These are phyloP conservation scores for Monosporascus sp. DNA, from an alignment of 2,329 filamentous ascomycete genomes.

Conservation along the genomic window DNA sequence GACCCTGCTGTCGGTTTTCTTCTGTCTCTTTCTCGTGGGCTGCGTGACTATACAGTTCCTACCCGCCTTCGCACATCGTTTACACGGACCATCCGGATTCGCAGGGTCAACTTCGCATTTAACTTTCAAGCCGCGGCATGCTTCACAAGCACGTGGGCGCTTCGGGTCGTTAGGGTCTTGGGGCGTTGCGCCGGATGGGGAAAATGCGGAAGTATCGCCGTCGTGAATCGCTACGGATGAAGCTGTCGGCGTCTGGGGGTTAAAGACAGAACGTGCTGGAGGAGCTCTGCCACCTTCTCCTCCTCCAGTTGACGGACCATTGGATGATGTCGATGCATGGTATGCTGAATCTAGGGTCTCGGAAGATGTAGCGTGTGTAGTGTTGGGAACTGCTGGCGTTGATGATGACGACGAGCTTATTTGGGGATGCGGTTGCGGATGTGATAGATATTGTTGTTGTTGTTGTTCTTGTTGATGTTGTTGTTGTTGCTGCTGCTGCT, in stretches of 20 bases:
- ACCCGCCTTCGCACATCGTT: constrained; percentile 75
- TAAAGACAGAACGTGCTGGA: constrained; percentile 8
- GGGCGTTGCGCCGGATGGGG: constrained; percentile 9
- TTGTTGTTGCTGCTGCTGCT: too few species aligned
- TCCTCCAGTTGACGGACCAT: constrained; percentile 8
- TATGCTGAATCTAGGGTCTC: neutral
- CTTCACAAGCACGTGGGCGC: constrained; percentile 67
- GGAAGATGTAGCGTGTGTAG: neutral
- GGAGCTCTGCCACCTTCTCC: neutral
- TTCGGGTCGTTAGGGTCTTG: constrained; percentile 47
- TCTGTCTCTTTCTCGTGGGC: constrained; percentile 72
- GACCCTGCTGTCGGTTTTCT: constrained; percentile 85
- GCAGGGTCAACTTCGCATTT: constrained; percentile 72
- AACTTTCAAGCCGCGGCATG: constrained; percentile 72
- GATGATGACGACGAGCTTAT: neutral
- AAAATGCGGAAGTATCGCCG: constrained; percentile 9
- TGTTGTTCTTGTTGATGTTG: constrained; percentile 1
- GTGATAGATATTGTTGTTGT: neutral
- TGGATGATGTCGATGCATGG: neutral
- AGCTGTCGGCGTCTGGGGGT: constrained; percentile 17
- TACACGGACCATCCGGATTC: constrained; percentile 59
- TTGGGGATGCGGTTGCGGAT: neutral
- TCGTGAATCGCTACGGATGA: constrained; percentile 5
- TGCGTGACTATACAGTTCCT: constrained; percentile 72
- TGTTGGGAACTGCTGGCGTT: neutral